Conservation (phyloP, 2,329 filamentous ascomycete species). For the Microcyclospora tardicrescens region DNA sequence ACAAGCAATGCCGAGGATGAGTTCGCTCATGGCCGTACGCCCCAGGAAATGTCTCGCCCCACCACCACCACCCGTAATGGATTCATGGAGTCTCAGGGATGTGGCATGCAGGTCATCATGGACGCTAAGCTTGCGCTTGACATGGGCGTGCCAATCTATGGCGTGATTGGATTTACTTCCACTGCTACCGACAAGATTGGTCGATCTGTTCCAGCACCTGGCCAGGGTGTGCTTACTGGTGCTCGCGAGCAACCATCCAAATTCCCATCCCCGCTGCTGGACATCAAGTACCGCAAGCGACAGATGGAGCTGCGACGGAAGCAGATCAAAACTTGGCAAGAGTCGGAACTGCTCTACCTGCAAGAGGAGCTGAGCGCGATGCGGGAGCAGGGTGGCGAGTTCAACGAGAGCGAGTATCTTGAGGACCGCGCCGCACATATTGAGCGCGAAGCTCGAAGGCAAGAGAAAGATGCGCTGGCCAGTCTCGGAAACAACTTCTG, state of each 20-base stretch:
- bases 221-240: constrained; percentile 90
- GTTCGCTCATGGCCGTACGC: constrained; percentile 86
- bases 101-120: constrained; percentile 98
- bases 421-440: constrained; percentile 77
- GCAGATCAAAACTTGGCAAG: constrained; percentile 94
- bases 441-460: constrained; percentile 71
- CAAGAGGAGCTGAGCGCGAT: constrained; percentile 87
- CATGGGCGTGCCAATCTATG: constrained; percentile 97
- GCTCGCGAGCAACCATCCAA: constrained; percentile 83
- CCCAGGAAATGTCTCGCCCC: constrained; percentile 93
- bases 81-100: constrained; percentile 99
- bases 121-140: constrained; percentile 88
- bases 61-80: constrained; percentile 93
- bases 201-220: constrained; percentile 88
- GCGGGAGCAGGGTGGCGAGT: constrained; percentile 60
- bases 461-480: constrained; percentile 84
- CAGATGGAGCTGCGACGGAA: constrained; percentile 89
- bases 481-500: constrained; percentile 98
- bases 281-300: constrained; percentile 93
- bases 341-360: constrained; percentile 83
- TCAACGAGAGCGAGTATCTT: constrained; percentile 74
- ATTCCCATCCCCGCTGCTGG: constrained; percentile 87
- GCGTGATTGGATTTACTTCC: constrained; percentile 81
- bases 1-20: constrained; percentile 97
- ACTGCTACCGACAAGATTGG: constrained; percentile 99